phyloP scores from a whole-genome alignment of 2,329 filamentous ascomycete genomes.

The Cryphonectria radicalis region DNA sequence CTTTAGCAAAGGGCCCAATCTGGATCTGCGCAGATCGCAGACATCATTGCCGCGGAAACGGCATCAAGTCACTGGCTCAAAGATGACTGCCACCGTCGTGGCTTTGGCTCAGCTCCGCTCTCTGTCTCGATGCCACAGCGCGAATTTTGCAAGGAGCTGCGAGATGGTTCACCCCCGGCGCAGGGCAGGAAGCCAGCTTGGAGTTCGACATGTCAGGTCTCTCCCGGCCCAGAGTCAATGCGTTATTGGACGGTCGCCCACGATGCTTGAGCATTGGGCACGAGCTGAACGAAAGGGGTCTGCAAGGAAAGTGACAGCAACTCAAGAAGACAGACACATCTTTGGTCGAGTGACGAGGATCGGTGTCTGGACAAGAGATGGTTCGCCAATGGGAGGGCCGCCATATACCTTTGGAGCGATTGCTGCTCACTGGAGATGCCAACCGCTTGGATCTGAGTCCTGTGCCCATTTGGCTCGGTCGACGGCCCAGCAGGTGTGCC shows the following conservation, averaged over 20 bases:
- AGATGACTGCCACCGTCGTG: not conserved
- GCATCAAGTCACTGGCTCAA: not conserved
- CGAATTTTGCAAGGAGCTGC: not conserved
- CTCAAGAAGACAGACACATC: not conserved
- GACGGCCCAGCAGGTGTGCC: not conserved
- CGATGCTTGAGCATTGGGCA: not conserved
- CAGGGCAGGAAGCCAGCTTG: not conserved
- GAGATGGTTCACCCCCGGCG: not conserved
- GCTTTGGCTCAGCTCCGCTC: constrained; percentile 12
- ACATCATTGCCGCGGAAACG: not conserved
- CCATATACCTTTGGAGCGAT: not conserved
- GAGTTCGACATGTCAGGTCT: not conserved
- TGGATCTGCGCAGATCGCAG: not conserved
- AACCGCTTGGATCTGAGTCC: not conserved
- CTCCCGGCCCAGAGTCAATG: not conserved
- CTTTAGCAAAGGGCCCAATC: not conserved
- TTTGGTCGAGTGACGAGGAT: not conserved
- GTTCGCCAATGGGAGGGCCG: not conserved
- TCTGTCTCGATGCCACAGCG: constrained; percentile 14
- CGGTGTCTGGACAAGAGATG: not conserved
- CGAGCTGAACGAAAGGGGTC: not conserved
- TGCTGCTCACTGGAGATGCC: not conserved
- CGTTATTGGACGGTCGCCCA: not conserved
- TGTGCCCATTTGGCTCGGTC: not conserved
- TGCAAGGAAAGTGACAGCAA: not conserved